Percentiles rank a stretch among this genome's conserved stretches.
These are phyloP conservation scores for Didymella pinodella DNA, from an alignment of 2,329 filamentous ascomycete species.

Conservation along the genomic window DNA sequence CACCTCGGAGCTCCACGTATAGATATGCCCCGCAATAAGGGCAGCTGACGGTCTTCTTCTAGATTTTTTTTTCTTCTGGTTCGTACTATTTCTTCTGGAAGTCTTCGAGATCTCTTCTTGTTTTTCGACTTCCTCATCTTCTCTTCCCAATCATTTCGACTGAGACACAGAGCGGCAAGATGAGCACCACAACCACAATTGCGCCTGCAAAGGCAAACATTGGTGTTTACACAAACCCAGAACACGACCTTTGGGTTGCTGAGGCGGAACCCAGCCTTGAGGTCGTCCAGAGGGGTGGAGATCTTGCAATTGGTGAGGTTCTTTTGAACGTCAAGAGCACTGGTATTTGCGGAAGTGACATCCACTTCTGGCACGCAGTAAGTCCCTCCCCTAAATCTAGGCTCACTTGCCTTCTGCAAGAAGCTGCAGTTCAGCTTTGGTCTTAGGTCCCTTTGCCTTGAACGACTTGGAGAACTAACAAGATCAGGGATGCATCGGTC, in stretches of 20 bases:
- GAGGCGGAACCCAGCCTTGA: slow-evolving; percentile 79
- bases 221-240: slow-evolving; percentile 93
- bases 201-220: slow-evolving; percentile 81
- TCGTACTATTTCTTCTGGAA: slow-evolving; percentile 13
- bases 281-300: slow-evolving; percentile 72
- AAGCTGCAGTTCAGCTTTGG: not conserved
- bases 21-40: slow-evolving; percentile 22
- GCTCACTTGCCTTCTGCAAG: not conserved
- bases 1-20: slow-evolving; percentile 17
- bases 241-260: slow-evolving; percentile 88
- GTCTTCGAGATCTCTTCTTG: not conserved
- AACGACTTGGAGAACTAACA: slow-evolving; percentile 6
- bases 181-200: slow-evolving; percentile 51
- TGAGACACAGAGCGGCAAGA: slow-evolving; percentile 29
- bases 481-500: slow-evolving; percentile 78
- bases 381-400: slow-evolving; percentile 9
- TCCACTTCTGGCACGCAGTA: slow-evolving; percentile 95
- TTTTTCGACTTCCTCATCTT: slow-evolving; percentile 12
- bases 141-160: slow-evolving; percentile 18
- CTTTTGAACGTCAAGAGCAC: slow-evolving; percentile 90
- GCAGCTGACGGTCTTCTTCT: slow-evolving; percentile 19
- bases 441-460: too few relatives aligned
- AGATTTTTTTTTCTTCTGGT: slow-evolving; percentile 7
- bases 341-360: slow-evolving; percentile 94
- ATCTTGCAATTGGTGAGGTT: slow-evolving; percentile 81